These are phyloP conservation scores for Nectriaceae sp. DNA, from an alignment of 2,329 filamentous ascomycete genomes.

Conservation along the genomic window DNA sequence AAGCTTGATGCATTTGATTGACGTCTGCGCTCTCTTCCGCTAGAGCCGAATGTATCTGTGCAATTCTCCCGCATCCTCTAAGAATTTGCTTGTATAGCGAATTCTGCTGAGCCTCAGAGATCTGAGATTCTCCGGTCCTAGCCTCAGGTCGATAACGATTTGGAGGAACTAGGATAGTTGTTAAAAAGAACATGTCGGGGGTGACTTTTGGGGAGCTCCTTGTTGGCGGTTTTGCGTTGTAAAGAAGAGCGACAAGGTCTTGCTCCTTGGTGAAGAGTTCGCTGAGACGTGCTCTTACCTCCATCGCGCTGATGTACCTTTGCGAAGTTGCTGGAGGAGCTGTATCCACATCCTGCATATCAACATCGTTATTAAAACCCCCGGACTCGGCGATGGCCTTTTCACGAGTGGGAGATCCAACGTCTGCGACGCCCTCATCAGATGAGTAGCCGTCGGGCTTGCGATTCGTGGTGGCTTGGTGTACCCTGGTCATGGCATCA, in stretches of 20 bases:
- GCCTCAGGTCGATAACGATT: slow-evolving; percentile 91
- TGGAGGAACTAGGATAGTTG: slow-evolving; percentile 83
- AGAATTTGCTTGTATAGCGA: slow-evolving; percentile 84
- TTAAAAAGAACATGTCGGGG: slow-evolving; percentile 93
- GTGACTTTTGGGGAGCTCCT: slow-evolving; percentile 61
- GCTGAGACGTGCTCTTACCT: slow-evolving; percentile 77
- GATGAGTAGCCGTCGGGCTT: slow-evolving; percentile 47
- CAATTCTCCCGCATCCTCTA: slow-evolving; percentile 71
- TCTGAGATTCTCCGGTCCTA: slow-evolving; percentile 74
- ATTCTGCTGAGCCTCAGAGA: slow-evolving; percentile 89
- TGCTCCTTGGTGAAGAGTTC: slow-evolving; percentile 86
- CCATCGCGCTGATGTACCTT: slow-evolving; percentile 78
- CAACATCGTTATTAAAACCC: slow-evolving; percentile 47
- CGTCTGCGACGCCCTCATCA: slow-evolving; percentile 72
- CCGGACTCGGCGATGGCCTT: slow-evolving; percentile 44
- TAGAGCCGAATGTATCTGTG: slow-evolving; percentile 63
- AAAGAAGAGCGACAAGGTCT: slow-evolving; percentile 82
- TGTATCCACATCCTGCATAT: slow-evolving; percentile 34
- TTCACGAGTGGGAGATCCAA: slow-evolving; percentile 50
- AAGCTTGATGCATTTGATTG: slow-evolving; percentile 77
- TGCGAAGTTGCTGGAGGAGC: slow-evolving; percentile 44
- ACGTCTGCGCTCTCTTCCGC: slow-evolving; percentile 52
- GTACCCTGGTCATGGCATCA: slow-evolving; percentile 63
- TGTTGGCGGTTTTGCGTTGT: slow-evolving; percentile 69
- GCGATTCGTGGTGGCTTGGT: slow-evolving; percentile 38